These are phyloP conservation scores for Lodderomyces orthopsilosis DNA, from an alignment of 1,139 yeast genomes.

Conservation along the genomic window DNA sequence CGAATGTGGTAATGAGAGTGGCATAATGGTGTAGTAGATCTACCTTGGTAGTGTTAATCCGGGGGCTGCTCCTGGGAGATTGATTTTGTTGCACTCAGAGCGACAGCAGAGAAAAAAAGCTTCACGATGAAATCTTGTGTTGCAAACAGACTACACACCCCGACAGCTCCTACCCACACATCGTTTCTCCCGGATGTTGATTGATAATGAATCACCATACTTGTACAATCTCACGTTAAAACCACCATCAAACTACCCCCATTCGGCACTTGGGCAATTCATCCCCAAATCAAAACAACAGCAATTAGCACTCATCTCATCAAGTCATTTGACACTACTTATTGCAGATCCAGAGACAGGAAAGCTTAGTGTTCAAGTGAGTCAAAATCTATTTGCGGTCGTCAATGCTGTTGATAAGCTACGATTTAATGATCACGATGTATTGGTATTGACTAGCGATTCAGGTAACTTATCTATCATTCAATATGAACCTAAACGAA, in stretches of 20 bases:
- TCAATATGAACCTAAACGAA: constrained; percentile 39
- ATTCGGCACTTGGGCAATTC: constrained; percentile 68
- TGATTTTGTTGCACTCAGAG: neutral
- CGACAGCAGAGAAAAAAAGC: neutral
- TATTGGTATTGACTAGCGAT: constrained; percentile 71
- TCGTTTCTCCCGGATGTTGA: constrained; percentile 9
- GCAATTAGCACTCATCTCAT: constrained; percentile 60
- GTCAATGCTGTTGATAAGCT: constrained; percentile 54
- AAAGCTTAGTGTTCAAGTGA: constrained; percentile 39
- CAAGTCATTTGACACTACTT: constrained; percentile 51
- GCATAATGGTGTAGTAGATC: too few species aligned
- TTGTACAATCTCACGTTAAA: constrained; percentile 69
- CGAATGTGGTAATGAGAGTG: neutral
- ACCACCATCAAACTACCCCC: constrained; percentile 50
- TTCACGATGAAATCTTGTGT: too few species aligned
- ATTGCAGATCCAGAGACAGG: constrained; percentile 57
- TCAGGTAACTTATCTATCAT: constrained; percentile 70
- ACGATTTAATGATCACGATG: constrained; percentile 45
- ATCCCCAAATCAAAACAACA: constrained; percentile 52
- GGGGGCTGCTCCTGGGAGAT: too few species aligned
- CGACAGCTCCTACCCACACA: neutral
- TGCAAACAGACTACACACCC: neutral
- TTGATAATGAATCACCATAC: constrained; percentile 38
- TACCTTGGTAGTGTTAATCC: too few species aligned
- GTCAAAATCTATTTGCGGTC: constrained; percentile 56